Evolutionary conservation across 805 yeast species (phyloP), one percentile per base, ranked within the genome.

Genomic region (Clavispora phyllophila): DNA sequence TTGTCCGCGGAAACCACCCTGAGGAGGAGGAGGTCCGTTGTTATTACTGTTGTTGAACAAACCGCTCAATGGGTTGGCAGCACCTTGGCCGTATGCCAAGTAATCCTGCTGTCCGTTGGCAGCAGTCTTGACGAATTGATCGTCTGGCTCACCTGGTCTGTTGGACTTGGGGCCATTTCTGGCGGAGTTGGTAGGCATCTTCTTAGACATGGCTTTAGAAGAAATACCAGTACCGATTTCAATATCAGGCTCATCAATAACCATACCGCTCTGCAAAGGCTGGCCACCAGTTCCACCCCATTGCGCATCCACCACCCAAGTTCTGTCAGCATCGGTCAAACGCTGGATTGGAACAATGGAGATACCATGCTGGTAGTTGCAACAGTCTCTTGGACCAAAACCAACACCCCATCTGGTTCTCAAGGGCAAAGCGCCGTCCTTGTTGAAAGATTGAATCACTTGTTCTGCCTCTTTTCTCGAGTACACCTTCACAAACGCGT

Each of bases 391-490:
- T 42, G 99, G 99, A 4, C 99, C 99, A 58, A 86, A 93, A 1
- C 99, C 99, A 48, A 93, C 98, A 52, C 98, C 99, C 99, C 99
- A 93, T 60, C 96, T 78, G 4, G 95, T 87, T 65, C 98, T 79
- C 53, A 93, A 70, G 52, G 79, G 69, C 59, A 70, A 66, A 9
- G 77, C 63, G 32, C 84, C 83, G 48, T 81, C 82, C 52, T 82
- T 79, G 57, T 80, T 80, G 67, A 90, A 88, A 33, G 81, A 77
- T 32, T 76, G 72, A 44, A 88, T 75, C 12, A 89, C 89, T 47
- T 73, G 78, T 61, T 87, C 96, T 24, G 99, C 99, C 63, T 91
- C 98, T 28, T 73, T 75, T 65, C 99, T 79, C 18, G 95, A 87
- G 61, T 85, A 88, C 20, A 90, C 95, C 66, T 93, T 93, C 36